Evolutionary conservation across 495 filamentous ascomycete species (phyloP), one percentile per base, ranked within the genome.

Genomic region (Xylaria sp.): DNA sequence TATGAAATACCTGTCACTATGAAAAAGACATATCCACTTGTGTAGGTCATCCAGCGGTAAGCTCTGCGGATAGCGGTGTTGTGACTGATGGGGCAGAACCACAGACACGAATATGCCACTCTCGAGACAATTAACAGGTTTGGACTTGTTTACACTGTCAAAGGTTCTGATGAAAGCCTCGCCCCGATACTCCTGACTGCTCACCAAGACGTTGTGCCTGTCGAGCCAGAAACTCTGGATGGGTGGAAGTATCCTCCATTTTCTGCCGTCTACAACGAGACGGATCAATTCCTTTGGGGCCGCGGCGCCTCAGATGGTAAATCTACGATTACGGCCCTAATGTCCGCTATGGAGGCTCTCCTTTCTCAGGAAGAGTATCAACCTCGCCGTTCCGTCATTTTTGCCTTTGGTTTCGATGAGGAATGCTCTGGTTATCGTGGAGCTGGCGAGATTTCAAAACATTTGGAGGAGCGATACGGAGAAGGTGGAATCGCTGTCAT

Each of bases 261-360:
- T 8, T 29, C 35, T 14, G 63, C 63, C 15, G 90, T 86, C 71
- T 83, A 80, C 1, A 86, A 85, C 4, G 71, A 84, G 67, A 89
- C 83, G 61, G 89, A 91, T 71, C 88, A 88, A 33, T 89, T 82
- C 75, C 75, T 91, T 58, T 92, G 88, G 88, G 89, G 89, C n/a
- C 74, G 75, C 65, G 85, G 87, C 1, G 73, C 85, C 41, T 85
- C 81, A 65, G 89, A 90, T 77, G 89, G 87, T 82, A 90, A 90
- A 75, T 89, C 89, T 67, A 83, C 86, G 17, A 80, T 91, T 41
- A 88, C 90, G 53, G 88, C 83, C 0, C 78, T 88, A 0, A 77
- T 91, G 67, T 87, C 86, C 33, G 82, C 80, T 2, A 74, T 88
- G 6, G 88, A 90, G 66, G 83, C 85, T 35, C 81, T 90, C 2